phyloP scores from a whole-genome alignment of 768 basidiomycete genomes.

The Albatrellus ellisii region DNA sequence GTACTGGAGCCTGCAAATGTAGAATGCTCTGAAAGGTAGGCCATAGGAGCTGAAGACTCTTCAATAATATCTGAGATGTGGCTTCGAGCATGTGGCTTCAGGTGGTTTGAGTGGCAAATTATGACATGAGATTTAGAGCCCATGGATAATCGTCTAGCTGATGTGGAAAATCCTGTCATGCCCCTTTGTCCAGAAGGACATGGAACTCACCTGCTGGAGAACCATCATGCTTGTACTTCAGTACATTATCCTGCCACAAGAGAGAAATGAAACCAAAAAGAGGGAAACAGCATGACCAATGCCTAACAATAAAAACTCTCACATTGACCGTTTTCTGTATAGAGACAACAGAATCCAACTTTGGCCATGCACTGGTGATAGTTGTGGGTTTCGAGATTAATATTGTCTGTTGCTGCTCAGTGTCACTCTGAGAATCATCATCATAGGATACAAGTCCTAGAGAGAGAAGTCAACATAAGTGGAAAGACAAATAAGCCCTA shows the following conservation, averaged over 20 bases:
- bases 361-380: neutral
- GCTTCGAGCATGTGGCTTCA: conserved; percentile 10
- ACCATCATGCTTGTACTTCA: conserved; percentile 6
- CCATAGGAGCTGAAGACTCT: neutral
- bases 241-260: conserved; percentile 12
- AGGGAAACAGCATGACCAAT: conserved; percentile 12
- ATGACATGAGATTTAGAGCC: conserved; percentile 11
- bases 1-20: neutral
- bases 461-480: no score
- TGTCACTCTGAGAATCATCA: conserved; percentile 12
- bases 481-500: no score
- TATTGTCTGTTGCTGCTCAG: conserved; percentile 1
- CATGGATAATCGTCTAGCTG: neutral
- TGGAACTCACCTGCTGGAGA: conserved; percentile 9
- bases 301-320: conserved; percentile 14
- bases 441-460: conserved; percentile 12
- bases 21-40: no score
- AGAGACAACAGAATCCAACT: neutral
- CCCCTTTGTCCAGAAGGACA: neutral
- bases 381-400: neutral
- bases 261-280: conserved; percentile 11
- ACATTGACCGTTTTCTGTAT: conserved; percentile 12
- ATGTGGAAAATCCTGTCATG: neutral
- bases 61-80: conserved; percentile 3
- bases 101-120: conserved; percentile 8